Evolutionary conservation across 2,329 filamentous ascomycete genomes (phyloP), one percentile per base, ranked within the genome.

Genomic region (Immersiporthe knoxdaviesiana): DNA sequence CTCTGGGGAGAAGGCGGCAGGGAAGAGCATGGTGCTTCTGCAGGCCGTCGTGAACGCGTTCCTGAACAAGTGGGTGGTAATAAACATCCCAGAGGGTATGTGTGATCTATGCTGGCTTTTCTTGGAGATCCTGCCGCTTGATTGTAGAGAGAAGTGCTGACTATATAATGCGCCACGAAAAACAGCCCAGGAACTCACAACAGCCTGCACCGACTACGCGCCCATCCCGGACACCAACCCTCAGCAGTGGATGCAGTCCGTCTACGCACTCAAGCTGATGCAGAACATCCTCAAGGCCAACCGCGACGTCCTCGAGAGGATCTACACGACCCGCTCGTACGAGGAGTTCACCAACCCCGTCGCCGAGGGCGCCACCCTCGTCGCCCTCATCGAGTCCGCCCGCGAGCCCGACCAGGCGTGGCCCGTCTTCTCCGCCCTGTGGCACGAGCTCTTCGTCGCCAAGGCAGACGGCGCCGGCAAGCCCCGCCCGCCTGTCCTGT

Each of bases 41-140:
- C 94, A 98, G 81, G 92, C 91, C 52, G 88, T 97, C 86, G 84
- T 91, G 24, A 90, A 94, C 80, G 95, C 89, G 1, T 90, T 95
- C 73, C 78, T 94, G 76, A 93, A 93, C 78, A 87, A 91, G 37
- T 98, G 94, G 93, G 85, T 97, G 59, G 94, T 98, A 61, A 85
- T 99, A 69, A 91, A 92, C 76, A 86, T 98, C 65, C 94, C 96
- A 50, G 94, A 99, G 82, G 92, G 94, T 97, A 84, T 75, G 85
- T 76, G 63, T 14, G 44, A n/a, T n/a, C 35, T 35, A 8, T 35
- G 35, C 44, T 47, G n/a, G n/a, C n/a, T n/a, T n/a, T n/a, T n/a
- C n/a, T n/a, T n/a, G n/a, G n/a, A n/a, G n/a, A n/a, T n/a, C n/a
- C n/a, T n/a, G n/a, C n/a, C n/a, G n/a, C n/a, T n/a, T n/a, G n/a